phyloP scores from a whole-genome alignment of 371 early-diverging fungal genomes.

The Mucor saturninus region DNA sequence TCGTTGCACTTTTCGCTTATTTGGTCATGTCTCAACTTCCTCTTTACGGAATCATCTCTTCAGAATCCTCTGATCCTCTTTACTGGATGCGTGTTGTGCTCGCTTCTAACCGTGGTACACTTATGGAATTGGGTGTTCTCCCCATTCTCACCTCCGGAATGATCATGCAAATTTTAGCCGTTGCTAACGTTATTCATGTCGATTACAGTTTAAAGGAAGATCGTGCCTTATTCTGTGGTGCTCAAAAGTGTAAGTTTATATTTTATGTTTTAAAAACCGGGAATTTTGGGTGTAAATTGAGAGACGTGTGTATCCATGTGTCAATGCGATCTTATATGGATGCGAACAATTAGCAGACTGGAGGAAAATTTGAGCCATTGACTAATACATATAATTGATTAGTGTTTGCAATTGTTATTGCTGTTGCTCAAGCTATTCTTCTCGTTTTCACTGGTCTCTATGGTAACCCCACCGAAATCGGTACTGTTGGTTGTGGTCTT shows the following conservation, averaged over 20 bases:
- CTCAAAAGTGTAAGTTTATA: conserved; percentile 89
- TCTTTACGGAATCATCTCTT: conserved; percentile 99
- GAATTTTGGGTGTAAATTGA: not conserved
- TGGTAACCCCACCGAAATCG: conserved; percentile 95
- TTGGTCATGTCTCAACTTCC: conserved; percentile 99
- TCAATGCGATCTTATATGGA: not conserved
- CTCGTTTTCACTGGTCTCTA: conserved; percentile 99
- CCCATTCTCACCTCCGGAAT: conserved; percentile 99
- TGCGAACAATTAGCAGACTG: too few species aligned
- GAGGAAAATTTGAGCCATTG: too few species aligned
- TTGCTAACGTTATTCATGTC: conserved; percentile 96
- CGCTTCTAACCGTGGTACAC: conserved; percentile 99
- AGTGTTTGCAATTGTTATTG: conserved; percentile 90
- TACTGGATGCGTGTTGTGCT: conserved; percentile 99
- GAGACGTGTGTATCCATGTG: not conserved
- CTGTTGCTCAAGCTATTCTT: conserved; percentile 97
- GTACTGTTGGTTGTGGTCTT: conserved; percentile 91
- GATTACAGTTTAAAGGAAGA: conserved; percentile 99
- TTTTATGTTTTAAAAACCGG: not conserved
- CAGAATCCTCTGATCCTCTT: conserved; percentile 96
- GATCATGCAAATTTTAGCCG: conserved; percentile 99
- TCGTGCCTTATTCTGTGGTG: conserved; percentile 96
- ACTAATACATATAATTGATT: not conserved
- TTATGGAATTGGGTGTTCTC: conserved; percentile 99
- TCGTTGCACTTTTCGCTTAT: conserved; percentile 97